phyloP scores from a whole-genome alignment of 2,329 filamentous ascomycete genomes.

The Gnomoniopsis smithogilvyi region DNA sequence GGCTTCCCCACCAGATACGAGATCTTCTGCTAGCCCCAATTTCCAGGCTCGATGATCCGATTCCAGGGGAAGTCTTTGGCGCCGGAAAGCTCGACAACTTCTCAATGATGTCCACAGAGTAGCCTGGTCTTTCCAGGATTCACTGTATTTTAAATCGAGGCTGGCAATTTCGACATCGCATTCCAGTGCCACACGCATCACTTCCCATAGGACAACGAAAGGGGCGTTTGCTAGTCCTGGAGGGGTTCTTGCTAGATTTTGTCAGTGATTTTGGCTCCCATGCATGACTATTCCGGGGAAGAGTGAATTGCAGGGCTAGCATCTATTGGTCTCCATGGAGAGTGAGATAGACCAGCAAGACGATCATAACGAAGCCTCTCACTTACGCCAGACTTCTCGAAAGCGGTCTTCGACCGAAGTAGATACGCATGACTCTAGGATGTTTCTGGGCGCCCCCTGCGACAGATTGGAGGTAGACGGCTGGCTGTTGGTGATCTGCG shows the following conservation, averaged over 20 bases:
- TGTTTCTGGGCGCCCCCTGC: neutral
- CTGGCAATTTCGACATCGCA: slow-evolving; percentile 40
- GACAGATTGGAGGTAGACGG: neutral
- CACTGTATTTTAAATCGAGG: slow-evolving; percentile 34
- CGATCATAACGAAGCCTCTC: neutral
- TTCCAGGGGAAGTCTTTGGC: slow-evolving; percentile 45
- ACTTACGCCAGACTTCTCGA: slow-evolving; percentile 13
- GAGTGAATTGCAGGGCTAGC: neutral
- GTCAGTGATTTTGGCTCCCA: neutral
- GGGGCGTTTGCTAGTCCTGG: slow-evolving; percentile 39
- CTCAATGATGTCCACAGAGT: slow-evolving; percentile 31
- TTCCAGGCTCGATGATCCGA: slow-evolving; percentile 44
- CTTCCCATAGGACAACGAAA: slow-evolving; percentile 50
- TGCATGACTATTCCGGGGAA: neutral
- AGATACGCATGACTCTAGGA: neutral
- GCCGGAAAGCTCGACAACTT: slow-evolving; percentile 31
- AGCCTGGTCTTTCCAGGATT: slow-evolving; percentile 40
- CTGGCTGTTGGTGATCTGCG: neutral
- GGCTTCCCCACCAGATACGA: slow-evolving; percentile 1
- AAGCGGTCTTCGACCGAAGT: neutral
- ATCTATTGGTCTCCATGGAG: too few relatives aligned
- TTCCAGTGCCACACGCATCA: slow-evolving; percentile 44
- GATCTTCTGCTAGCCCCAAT: slow-evolving; percentile 30
- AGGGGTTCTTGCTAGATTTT: slow-evolving; percentile 34
- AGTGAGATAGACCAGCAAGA: neutral